phyloP scores from a whole-genome alignment of 106 monocot species.

The Dioscorea dumetorum region DNA sequence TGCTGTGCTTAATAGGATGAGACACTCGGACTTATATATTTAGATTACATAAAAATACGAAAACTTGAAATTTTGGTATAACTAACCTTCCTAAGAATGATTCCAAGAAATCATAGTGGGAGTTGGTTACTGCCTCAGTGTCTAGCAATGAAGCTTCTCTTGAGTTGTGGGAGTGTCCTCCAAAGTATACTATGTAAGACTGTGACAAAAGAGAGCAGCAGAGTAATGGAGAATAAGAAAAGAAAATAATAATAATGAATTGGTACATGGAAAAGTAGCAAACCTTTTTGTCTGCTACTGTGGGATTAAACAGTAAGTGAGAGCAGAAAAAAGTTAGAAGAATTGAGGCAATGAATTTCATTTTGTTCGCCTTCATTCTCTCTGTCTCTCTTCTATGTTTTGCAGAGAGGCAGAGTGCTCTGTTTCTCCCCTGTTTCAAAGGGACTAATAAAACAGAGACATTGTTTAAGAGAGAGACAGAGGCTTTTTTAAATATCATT shows the following conservation, averaged over 20 bases:
- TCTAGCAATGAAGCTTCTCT: neutral
- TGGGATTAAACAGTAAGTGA: too few relatives aligned
- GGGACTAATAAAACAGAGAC: too few relatives aligned
- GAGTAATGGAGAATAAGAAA: neutral
- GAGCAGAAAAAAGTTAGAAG: too few relatives aligned
- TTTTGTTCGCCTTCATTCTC: too few relatives aligned
- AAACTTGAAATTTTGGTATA: neutral
- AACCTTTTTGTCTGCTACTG: too few relatives aligned
- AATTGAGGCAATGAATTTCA: too few relatives aligned
- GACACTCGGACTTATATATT: neutral
- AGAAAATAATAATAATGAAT: neutral
- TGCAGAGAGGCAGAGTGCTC: too few relatives aligned
- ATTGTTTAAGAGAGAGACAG: too few relatives aligned
- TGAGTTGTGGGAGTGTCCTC: slow-evolving; percentile 10
- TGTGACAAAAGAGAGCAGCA: slow-evolving; percentile 1
- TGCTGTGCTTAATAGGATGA: slow-evolving; percentile 14
- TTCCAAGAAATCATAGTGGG: slow-evolving; percentile 41
- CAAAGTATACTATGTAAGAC: slow-evolving; percentile 63
- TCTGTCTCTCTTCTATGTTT: too few relatives aligned
- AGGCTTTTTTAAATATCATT: too few relatives aligned
- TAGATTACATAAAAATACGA: neutral
- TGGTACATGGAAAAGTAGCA: too few relatives aligned
- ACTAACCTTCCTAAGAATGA: slow-evolving; percentile 38
- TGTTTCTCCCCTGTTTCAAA: too few relatives aligned
- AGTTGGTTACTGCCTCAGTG: slow-evolving; percentile 7